Evolutionary conservation across 2,329 filamentous ascomycete genomes (phyloP).

Genomic region (Aureobasidium sp.): DNA sequence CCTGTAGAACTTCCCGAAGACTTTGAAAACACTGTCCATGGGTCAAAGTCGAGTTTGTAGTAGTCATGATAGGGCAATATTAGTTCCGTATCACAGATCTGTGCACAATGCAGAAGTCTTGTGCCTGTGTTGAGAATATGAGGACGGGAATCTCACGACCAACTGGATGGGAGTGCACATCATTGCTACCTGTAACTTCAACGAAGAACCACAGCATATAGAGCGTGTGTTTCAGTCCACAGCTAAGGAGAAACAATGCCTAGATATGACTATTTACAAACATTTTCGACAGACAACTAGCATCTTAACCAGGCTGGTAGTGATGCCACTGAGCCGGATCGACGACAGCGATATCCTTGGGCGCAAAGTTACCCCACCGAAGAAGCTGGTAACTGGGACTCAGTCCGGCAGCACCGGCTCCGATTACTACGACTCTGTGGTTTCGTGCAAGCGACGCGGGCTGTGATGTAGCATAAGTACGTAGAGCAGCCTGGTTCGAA

Average conservation of each 20-base stretch:
- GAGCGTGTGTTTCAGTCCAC: no score
- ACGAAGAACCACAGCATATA: no score
- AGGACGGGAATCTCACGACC: no score
- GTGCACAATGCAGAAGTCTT: no score
- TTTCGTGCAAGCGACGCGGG: slow-evolving; percentile 27
- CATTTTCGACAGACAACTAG: neutral
- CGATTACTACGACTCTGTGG: slow-evolving; percentile 61
- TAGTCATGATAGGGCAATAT: no score
- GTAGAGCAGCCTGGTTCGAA: neutral
- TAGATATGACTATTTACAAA: neutral
- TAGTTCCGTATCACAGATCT: no score
- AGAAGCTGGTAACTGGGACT: slow-evolving; percentile 62
- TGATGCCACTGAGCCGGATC: slow-evolving; percentile 59
- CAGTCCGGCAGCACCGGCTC: slow-evolving; percentile 59
- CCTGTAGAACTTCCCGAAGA: neutral
- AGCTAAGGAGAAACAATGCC: neutral
- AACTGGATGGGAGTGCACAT: no score
- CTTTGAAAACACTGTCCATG: no score
- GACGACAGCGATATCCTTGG: slow-evolving; percentile 56
- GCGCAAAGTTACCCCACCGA: slow-evolving; percentile 47
- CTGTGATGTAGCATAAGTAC: neutral
- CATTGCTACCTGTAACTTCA: no score
- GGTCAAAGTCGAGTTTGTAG: no score
- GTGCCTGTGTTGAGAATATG: no score
- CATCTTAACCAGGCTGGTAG: slow-evolving; percentile 60